These are phyloP conservation scores for Alnus rubra DNA, from an alignment of 306 rosid genomes.

Conservation along the genomic window DNA sequence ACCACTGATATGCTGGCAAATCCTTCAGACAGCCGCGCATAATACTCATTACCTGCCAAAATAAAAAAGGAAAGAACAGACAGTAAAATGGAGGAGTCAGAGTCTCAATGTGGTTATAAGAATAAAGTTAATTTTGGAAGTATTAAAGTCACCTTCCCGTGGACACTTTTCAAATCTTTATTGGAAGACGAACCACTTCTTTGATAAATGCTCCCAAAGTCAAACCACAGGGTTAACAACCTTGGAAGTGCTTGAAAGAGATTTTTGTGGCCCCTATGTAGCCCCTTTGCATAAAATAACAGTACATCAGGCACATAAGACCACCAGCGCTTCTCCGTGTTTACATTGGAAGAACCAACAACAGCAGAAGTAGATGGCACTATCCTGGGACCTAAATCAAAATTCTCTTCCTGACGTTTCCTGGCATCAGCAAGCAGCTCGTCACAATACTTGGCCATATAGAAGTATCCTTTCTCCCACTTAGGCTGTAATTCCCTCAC, in stretches of 20 bases:
- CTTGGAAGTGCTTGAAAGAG: slow-evolving; percentile 98
- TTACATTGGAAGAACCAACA: slow-evolving; percentile 63
- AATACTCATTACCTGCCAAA: slow-evolving; percentile 61
- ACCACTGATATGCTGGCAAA: slow-evolving; percentile 90
- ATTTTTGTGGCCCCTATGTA: slow-evolving; percentile 94
- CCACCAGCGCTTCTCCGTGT: slow-evolving; percentile 84
- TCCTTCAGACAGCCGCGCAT: slow-evolving; percentile 87
- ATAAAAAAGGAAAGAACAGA: slow-evolving; percentile 31
- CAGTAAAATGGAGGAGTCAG: slow-evolving; percentile 23
- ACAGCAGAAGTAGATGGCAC: slow-evolving; percentile 47
- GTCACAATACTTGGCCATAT: slow-evolving; percentile 89
- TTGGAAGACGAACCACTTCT: slow-evolving; percentile 54
- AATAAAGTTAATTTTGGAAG: slow-evolving; percentile 21
- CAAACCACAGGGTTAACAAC: slow-evolving; percentile 95
- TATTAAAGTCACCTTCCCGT: slow-evolving; percentile 48
- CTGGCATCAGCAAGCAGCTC: slow-evolving; percentile 93
- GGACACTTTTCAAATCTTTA: slow-evolving; percentile 63
- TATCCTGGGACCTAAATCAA: slow-evolving; percentile 54
- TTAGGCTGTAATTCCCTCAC: slow-evolving; percentile 91
- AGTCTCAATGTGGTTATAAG: slow-evolving; percentile 25
- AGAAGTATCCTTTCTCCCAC: slow-evolving; percentile 97
- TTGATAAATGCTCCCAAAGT: slow-evolving; percentile 84
- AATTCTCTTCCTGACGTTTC: slow-evolving; percentile 89
- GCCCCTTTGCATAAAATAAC: slow-evolving; percentile 90
- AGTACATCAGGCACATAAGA: slow-evolving; percentile 79